Evolutionary conservation across 2,329 filamentous ascomycete genomes (phyloP), one percentile per base, ranked within the genome.

Genomic region (Microcera coccophila): DNA sequence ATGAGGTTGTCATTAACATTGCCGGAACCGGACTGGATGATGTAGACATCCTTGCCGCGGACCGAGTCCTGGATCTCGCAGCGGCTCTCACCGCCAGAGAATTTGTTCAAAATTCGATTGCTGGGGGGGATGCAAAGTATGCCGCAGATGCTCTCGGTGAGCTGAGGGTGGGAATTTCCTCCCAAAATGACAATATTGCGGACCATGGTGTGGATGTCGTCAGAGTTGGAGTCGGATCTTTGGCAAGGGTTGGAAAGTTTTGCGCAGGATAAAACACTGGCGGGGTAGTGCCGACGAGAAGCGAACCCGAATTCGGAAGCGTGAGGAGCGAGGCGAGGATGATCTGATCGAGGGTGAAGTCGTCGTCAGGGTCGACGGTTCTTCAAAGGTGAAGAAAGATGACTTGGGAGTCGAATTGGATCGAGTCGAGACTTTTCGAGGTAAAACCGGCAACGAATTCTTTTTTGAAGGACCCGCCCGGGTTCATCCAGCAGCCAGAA

Each of bases 41-140:
- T 96, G 72, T 94, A 98, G 65, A 96, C 93, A 81, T 98, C 93
- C 68, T 98, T 98, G 57, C 88, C 93, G 58, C 93, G 86, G 39
- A 98, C 93, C 12, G 90, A 95, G 68, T 98, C 93, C 65, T 90
- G 80, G 61, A 98, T 95, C 69, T 97, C 93, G 50, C 95, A 91
- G 42, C 91, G 83, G 55, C 87, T 95, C 73, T 97, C 93, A 55
- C 93, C 93, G 39, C 93, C 89, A 22, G 90, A 88, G 73, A 98
- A 98, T 71, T 96, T 96, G 62, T 76, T 80, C 38, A 97, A 81
- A 48, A 90, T 82, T 55, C 91, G 85, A 61, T 90, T 84, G 56
- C 89, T 88, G 16, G 81, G 75, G n/a, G 89, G 84, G 41, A 98
- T 82, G 57, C 90, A 88, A 47, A 98, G 84, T 55, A 89, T 84